Evolutionary conservation across 2,329 filamentous ascomycete species (phyloP).

Genomic region (Beauveria caledonica): DNA sequence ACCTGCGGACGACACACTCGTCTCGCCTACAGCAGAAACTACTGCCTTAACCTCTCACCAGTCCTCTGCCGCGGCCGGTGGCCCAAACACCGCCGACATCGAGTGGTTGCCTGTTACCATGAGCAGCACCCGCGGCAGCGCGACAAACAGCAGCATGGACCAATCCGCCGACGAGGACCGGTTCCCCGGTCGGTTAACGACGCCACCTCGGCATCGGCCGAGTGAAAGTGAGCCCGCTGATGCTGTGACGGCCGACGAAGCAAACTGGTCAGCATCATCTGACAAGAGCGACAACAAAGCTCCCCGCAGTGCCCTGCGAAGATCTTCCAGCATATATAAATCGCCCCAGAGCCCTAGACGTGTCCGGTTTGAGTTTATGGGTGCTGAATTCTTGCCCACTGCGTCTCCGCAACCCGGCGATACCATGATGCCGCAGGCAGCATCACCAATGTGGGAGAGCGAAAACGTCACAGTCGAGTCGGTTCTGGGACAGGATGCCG

Average conservation of each 20-base stretch:
- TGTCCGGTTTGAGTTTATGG: constrained; percentile 55
- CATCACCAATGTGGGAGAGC: constrained; percentile 19
- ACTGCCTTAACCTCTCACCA: neutral
- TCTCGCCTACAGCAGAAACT: constrained; percentile 14
- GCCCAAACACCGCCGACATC: neutral
- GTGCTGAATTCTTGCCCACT: constrained; percentile 52
- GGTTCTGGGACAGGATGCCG: constrained; percentile 28
- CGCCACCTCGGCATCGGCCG: neutral
- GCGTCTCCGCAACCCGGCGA: constrained; percentile 40
- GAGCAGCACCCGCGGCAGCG: neutral
- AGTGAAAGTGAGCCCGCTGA: constrained; percentile 1
- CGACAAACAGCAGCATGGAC: neutral
- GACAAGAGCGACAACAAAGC: constrained; percentile 42
- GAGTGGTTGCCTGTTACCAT: constrained; percentile 9
- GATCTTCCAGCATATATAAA: constrained; percentile 44
- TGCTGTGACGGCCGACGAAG: constrained; percentile 15
- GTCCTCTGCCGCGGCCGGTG: neutral
- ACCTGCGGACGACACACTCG: constrained; percentile 6
- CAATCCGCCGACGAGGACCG: neutral
- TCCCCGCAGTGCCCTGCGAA: constrained; percentile 49
- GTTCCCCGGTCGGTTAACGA: constrained; percentile 4
- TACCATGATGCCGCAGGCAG: constrained; percentile 21
- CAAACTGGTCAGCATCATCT: constrained; percentile 42
- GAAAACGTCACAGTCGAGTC: constrained; percentile 22
- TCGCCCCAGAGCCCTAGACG: constrained; percentile 47